These are phyloP conservation scores for Lenwebbia sp. DNA, from an alignment of 345 rosid genomes.

Conservation along the genomic window DNA sequence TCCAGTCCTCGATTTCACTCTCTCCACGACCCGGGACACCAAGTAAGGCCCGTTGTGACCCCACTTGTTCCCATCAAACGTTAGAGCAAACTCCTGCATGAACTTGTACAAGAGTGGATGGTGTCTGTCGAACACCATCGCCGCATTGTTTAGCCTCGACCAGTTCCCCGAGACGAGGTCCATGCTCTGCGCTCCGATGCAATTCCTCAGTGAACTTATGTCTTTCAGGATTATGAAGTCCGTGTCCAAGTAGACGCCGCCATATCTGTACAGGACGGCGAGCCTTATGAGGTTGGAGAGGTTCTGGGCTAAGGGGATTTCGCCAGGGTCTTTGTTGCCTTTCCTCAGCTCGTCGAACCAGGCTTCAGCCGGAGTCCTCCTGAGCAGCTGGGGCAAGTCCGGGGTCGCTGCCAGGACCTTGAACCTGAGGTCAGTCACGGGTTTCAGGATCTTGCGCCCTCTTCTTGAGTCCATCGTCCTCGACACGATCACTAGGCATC, in stretches of 20 bases:
- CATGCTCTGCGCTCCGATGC: slow-evolving; percentile 70
- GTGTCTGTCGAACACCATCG: slow-evolving; percentile 44
- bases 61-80: slow-evolving; percentile 77
- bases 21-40: slow-evolving; percentile 52
- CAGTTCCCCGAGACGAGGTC: slow-evolving; percentile 39
- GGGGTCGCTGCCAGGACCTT: slow-evolving; percentile 49
- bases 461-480: slow-evolving; percentile 43
- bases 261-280: slow-evolving; percentile 57
- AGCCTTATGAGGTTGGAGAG: slow-evolving; percentile 69
- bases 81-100: slow-evolving; percentile 59
- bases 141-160: slow-evolving; percentile 79
- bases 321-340: slow-evolving; percentile 67
- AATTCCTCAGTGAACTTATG: slow-evolving; percentile 35
- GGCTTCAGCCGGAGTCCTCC: slow-evolving; percentile 55
- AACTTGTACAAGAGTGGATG: slow-evolving; percentile 57
- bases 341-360: slow-evolving; percentile 55
- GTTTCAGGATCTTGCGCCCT: slow-evolving; percentile 48
- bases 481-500: slow-evolving; percentile 62
- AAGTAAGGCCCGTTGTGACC: slow-evolving; percentile 83
- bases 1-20: slow-evolving; percentile 23
- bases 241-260: slow-evolving; percentile 69
- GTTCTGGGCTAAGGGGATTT: slow-evolving; percentile 61
- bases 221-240: slow-evolving; percentile 61
- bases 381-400: slow-evolving; percentile 39
- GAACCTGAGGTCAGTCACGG: slow-evolving; percentile 34